Base-by-base conservation (phyloP, 768 basidiomycete genomes). In the Leccinum rimulosum region DNA sequence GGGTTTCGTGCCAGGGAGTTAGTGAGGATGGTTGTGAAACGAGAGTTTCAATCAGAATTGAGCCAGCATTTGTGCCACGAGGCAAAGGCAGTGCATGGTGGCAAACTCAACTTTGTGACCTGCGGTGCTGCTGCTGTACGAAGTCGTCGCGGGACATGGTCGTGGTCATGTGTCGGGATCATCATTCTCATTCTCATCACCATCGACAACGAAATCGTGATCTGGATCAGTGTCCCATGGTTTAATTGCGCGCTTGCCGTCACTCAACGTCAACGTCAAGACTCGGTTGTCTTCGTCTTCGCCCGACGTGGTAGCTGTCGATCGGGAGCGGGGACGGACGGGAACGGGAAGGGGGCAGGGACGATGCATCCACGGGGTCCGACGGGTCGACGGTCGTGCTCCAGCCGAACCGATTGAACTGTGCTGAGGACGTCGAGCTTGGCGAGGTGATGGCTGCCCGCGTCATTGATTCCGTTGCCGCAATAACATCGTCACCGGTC, bases 361-460 rank as follows among this genome's bases (percentile, higher is more conserved):
- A 40, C 17, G 7, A 40, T 40, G 40, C 17, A n/a, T 40, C 40
- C 7, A 40, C n/a, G 17, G 40, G 40, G 7, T 17, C 17, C 22
- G 22, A 22, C 22, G 22, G 22, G 22, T 22, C 40, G 17, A 9
- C 62, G 31, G 2, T 65, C 43, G 50, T 51, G 28, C 25, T 72
- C 48, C 62, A 64, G 53, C 71, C 71, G n/a, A 73, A 73, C 52
- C 61, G 38, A 4, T 7, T 60, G 48, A 67, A 43, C 25, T 40
- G 45, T 6, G 58, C 62, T 15, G 71, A 72, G 35, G 58, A 64
- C 6, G 49, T 72, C 4, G 68, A 63, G 53, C 9, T 67, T 53
- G 69, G 64, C 6, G 43, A 31, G 47, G 60, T 66, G 51, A 14
- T 63, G 47, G 54, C 79, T 79, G 62, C 54, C 74, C n/a, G n/a